These are phyloP conservation scores for Hemileccinum impolitum DNA, from an alignment of 768 basidiomycete genomes.

Conservation along the genomic window DNA sequence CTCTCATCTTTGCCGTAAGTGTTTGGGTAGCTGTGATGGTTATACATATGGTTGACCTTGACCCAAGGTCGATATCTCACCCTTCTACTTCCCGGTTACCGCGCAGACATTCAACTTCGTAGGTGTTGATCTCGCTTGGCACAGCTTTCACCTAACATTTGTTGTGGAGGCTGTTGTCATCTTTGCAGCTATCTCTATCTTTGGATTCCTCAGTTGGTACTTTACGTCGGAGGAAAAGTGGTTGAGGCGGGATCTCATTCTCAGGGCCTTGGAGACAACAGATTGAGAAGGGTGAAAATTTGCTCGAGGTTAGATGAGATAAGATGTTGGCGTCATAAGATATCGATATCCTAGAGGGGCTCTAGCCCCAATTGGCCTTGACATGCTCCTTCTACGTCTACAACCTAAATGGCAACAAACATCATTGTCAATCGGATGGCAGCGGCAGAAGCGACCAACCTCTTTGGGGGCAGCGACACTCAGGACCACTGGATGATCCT, in stretches of 20 bases:
- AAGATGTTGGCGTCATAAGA: slow-evolving; percentile 2
- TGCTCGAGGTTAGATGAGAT: background rate
- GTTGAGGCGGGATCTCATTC: slow-evolving; percentile 64
- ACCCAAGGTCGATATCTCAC: slow-evolving; percentile 72
- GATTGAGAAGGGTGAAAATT: slow-evolving; percentile 7
- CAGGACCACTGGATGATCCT: slow-evolving; percentile 58
- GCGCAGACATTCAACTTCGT: slow-evolving; percentile 83
- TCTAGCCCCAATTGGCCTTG: slow-evolving; percentile 67
- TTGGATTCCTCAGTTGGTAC: slow-evolving; percentile 75
- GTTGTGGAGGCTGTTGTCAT: slow-evolving; percentile 66
- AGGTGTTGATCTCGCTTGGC: slow-evolving; percentile 28
- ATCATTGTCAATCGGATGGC: slow-evolving; percentile 3
- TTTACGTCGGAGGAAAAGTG: slow-evolving; percentile 77
- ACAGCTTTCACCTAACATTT: slow-evolving; percentile 9
- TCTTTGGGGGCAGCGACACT: slow-evolving; percentile 80
- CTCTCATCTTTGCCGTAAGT: slow-evolving; percentile 67
- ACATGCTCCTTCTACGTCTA: slow-evolving; percentile 78
- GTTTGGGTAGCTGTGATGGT: background rate
- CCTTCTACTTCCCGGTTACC: slow-evolving; percentile 82
- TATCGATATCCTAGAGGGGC: slow-evolving; percentile 36
- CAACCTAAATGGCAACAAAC: slow-evolving; percentile 40
- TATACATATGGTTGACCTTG: slow-evolving; percentile 2
- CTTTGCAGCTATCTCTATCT: slow-evolving; percentile 73
- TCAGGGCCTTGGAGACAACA: slow-evolving; percentile 43
- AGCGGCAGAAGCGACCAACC: slow-evolving; percentile 36